Base-by-base conservation (phyloP, 306 rosid genomes). In the Mimosa pudica region DNA sequence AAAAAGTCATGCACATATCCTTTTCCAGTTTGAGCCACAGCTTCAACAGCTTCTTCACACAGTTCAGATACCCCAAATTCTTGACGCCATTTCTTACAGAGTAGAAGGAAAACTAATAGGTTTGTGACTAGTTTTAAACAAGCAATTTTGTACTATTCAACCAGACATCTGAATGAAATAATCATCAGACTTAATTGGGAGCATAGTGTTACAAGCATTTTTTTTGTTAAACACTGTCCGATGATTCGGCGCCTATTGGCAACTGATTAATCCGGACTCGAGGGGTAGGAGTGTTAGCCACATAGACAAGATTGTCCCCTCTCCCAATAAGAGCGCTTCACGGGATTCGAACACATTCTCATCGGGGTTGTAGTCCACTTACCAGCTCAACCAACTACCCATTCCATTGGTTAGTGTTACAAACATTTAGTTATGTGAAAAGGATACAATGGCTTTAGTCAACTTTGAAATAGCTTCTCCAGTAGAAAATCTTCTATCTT, bases 371-470 rank as follows among this genome's bases (percentile, higher is more conserved):
- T n/a, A n/a, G n/a, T n/a, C n/a, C n/a, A n/a, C n/a, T n/a, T n/a
- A n/a, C n/a, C n/a, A n/a, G n/a, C n/a, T n/a, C n/a, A n/a, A n/a
- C n/a, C n/a, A n/a, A n/a, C n/a, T n/a, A n/a, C n/a, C n/a, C n/a
- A n/a, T n/a, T n/a, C n/a, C n/a, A n/a, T n/a, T n/a, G n/a, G n/a
- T n/a, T 60, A 76, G 69, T 30, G 41, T 55, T n/a, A 75, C 0
- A 64, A 70, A 14, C 11, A 44, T 20, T 10, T 65, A 75, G 48
- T 30, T 14, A 75, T 14, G 77, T 32, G 49, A 75, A 24, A 24
- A 89, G 93, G 91, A 87, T 95, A 95, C 98, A 88, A 91, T 93
- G 66, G 99, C 93, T 88, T 86, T 93, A 14, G 87, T 81, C 90
- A 93, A 82, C 81, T 90, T 95, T 49, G 84, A 85, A 79, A 83